Percentiles rank a stretch among this genome's conserved stretches.
These are phyloP conservation scores for Rubroshorea leprosula DNA, from an alignment of 345 rosid genomes.

Conservation along the genomic window DNA sequence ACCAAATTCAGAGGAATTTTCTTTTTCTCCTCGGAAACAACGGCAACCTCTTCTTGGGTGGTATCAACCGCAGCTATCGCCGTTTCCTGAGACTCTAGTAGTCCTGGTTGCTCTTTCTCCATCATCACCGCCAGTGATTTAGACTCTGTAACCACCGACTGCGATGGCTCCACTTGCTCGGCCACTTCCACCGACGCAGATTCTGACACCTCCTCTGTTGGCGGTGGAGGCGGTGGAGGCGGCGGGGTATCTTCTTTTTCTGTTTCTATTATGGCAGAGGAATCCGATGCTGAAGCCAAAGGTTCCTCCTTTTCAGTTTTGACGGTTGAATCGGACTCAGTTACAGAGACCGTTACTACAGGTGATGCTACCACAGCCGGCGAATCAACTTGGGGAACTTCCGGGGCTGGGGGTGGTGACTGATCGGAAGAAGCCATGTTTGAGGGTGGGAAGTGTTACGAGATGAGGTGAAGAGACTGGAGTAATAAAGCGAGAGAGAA, in stretches of 20 bases:
- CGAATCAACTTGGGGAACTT: constrained; percentile 8
- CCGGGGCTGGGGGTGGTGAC: neutral
- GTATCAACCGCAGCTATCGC: constrained; percentile 9
- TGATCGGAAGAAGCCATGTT: constrained; percentile 28
- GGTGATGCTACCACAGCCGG: constrained; percentile 5
- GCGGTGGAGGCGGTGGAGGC: constrained; percentile 2
- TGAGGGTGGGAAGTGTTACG: neutral
- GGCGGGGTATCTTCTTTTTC: neutral
- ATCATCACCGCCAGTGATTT: constrained; percentile 34
- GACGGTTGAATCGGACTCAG: constrained; percentile 13
- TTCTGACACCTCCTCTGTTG: constrained; percentile 13
- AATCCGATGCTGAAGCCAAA: constrained; percentile 7
- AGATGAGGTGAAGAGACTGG: neutral
- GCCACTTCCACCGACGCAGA: constrained; percentile 13
- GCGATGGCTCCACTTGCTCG: constrained; percentile 20
- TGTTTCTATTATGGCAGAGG: neutral
- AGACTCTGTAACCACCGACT: constrained; percentile 27
- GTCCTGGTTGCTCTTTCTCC: constrained; percentile 39
- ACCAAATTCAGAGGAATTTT: constrained; percentile 32
- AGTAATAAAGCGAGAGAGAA: neutral
- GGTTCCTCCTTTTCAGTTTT: constrained; percentile 9
- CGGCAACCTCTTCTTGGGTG: constrained; percentile 11
- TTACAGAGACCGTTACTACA: constrained; percentile 1
- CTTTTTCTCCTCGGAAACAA: constrained; percentile 13
- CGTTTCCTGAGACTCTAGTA: neutral